Evolutionary conservation across 345 rosid species (phyloP).

Genomic region (Rhizophora apiculata): DNA sequence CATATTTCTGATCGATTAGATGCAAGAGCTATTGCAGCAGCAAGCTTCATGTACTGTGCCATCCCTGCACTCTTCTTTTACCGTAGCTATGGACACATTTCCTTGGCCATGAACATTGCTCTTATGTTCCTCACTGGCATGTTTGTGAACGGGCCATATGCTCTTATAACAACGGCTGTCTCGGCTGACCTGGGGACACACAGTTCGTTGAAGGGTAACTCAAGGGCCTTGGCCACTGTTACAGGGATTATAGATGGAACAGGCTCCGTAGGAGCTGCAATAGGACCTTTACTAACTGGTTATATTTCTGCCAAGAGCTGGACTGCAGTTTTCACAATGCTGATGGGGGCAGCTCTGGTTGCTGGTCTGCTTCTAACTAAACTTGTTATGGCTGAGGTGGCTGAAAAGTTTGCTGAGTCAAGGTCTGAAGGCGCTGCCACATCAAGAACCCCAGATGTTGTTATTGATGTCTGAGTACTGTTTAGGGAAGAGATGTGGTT

Average conservation of each 20-base stretch:
- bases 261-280: conserved; percentile 94
- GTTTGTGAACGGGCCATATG: conserved; percentile 94
- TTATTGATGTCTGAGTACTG: conserved; percentile 21
- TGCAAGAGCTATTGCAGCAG: conserved; percentile 93
- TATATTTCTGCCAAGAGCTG: conserved; percentile 85
- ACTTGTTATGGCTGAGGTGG: conserved; percentile 75
- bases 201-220: conserved; percentile 77
- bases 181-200: conserved; percentile 95
- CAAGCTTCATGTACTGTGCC: conserved; percentile 86
- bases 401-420: conserved; percentile 58
- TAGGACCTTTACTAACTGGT: conserved; percentile 89
- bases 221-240: conserved; percentile 91
- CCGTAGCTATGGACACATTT: conserved; percentile 73
- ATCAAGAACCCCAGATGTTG: conserved; percentile 22
- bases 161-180: conserved; percentile 94
- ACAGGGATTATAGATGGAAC: conserved; percentile 97
- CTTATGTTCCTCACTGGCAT: conserved; percentile 86
- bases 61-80: conserved; percentile 85
- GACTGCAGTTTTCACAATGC: conserved; percentile 84
- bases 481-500: neutral
- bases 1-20: conserved; percentile 74
- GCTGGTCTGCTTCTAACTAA: conserved; percentile 77
- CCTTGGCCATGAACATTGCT: conserved; percentile 51
- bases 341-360: conserved; percentile 83
- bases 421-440: conserved; percentile 22